Base-by-base conservation (phyloP, 2,329 filamentous ascomycete genomes). In the Karstenula rhodostoma region DNA sequence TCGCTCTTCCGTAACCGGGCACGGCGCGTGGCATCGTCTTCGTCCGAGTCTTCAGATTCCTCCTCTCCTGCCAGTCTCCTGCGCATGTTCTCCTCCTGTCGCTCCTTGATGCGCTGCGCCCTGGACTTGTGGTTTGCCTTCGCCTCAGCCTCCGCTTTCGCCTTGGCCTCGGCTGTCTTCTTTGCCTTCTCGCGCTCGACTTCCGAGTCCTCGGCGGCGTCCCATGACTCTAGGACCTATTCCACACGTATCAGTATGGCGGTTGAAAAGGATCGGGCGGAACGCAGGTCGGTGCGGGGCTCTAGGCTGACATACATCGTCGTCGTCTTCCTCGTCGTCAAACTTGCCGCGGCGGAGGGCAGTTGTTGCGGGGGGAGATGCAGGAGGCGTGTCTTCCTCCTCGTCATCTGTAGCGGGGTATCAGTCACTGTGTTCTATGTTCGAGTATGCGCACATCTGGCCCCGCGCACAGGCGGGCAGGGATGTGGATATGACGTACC, bases 161-260 rank as follows among this genome's bases (percentile, higher is more conserved):
- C 92, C 80, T 96, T 96, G 56, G 88, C 90, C 75, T 92, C 94
- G 6, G 86, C 90, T 53, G 89, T 93, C 82, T 94, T 95, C 80
- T 91, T 91, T 29, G 87, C 92, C 85, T 98, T 99, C 81, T 97
- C 94, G 73, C 93, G 91, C 84, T 99, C 95, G 71, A 89, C 94
- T 73, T 99, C 95, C 63, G 93, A 97, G 82, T 99, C 95, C 75
- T 98, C 95, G 69, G 92, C 94, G 60, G 92, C 94, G 74, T 98
- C 94, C 95, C 95, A 99, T 35, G 92, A 94, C 62, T 99, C 95
- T 74, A 97, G 87, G 59, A 98, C 92, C 90, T 97, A 66, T 59
- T 33, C 46, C 33, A 49, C 17, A 56, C 42, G 12, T 19, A 68
- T 76, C 62, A 77, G 70, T 61, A 63, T 42, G 42, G 40, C 32